Evolutionary conservation across 176 grass and related monocot species (phyloP), one percentile per base, ranked within the genome.

Genomic region (Coix lacrymajobi): DNA sequence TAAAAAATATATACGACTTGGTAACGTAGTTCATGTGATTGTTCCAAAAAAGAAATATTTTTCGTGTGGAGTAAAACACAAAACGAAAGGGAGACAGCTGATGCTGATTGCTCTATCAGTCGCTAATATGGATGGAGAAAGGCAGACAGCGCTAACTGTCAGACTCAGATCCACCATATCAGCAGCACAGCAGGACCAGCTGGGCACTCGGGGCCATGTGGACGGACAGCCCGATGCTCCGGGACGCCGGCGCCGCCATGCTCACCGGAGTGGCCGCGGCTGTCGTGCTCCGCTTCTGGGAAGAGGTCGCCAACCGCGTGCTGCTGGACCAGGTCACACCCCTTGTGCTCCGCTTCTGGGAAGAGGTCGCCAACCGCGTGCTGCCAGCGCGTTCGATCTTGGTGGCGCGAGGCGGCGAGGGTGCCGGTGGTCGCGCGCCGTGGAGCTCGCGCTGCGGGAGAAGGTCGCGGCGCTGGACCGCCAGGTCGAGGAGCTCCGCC

Each of bases 251-350:
- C 41, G 85, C 90, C 19, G 74, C 92, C 33, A 69, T 78, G 79
- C 62, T 92, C 76, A 82, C 89, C 11, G 77, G 76, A n/a, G 70
- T 36, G n/a, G 71, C 68, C 17, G 80, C 92, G 25, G 60, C 92
- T 14, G 88, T 75, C 20, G 81, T 91, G 37, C 95, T 98, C 22
- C 65, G 88, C 28, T 86, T 94, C 65, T 94, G 90, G 88, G 92
- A 94, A 87, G 86, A 69, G 84, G 60, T 98, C 84, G 92, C 88
- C 71, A 94, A 89, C 66, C 87, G 92, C 84, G 66, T 62, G 29
- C 79, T 95, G 46, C 91, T 98, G 78, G 92, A 95, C 19, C 86
- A 94, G 90, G 92, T 94, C 69, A 46, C 22, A 22, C 15, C 34
- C 26, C 62, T 20, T n/a, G 0, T 8, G 7, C 16, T 61, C 16